Conservation (phyloP, 768 basidiomycete species). For the Lactifluus volemus region DNA sequence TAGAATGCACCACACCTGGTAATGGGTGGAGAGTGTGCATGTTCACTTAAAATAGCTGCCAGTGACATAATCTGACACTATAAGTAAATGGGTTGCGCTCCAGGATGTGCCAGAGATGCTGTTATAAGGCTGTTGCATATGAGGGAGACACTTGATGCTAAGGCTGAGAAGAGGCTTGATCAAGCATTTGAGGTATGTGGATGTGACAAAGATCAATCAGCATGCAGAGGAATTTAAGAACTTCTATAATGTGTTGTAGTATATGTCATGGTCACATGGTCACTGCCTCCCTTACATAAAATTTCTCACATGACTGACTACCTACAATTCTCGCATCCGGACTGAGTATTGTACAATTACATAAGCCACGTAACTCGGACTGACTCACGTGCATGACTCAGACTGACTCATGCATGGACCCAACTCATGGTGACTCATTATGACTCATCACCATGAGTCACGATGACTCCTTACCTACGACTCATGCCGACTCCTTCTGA, state of each 20-base stretch:
- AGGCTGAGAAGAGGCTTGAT: constrained; percentile 63
- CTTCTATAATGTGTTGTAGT: constrained; percentile 72
- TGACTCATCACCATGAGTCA: too few species aligned
- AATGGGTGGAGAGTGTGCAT: constrained; percentile 53
- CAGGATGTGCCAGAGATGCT: constrained; percentile 65
- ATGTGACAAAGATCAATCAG: constrained; percentile 76
- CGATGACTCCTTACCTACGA: too few species aligned
- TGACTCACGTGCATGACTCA: too few species aligned
- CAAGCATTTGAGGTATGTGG: constrained; percentile 80
- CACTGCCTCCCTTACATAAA: too few species aligned
- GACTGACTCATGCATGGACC: too few species aligned
- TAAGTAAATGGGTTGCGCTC: constrained; percentile 64
- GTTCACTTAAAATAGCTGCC: constrained; percentile 66
- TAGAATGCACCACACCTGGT: constrained; percentile 63
- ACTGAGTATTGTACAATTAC: too few species aligned
- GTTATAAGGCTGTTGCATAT: constrained; percentile 69
- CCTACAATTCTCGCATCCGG: too few species aligned
- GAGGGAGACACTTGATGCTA: constrained; percentile 71
- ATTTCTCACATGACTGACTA: too few species aligned
- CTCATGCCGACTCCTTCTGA: too few species aligned
- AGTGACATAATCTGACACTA: constrained; percentile 73
- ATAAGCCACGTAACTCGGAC: too few species aligned
- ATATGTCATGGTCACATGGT: too few species aligned
- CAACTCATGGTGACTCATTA: too few species aligned
- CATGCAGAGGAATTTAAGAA: constrained; percentile 87